Evolutionary conservation across 495 filamentous ascomycete species (phyloP).

Genomic region (Sordaria brevicollis): DNA sequence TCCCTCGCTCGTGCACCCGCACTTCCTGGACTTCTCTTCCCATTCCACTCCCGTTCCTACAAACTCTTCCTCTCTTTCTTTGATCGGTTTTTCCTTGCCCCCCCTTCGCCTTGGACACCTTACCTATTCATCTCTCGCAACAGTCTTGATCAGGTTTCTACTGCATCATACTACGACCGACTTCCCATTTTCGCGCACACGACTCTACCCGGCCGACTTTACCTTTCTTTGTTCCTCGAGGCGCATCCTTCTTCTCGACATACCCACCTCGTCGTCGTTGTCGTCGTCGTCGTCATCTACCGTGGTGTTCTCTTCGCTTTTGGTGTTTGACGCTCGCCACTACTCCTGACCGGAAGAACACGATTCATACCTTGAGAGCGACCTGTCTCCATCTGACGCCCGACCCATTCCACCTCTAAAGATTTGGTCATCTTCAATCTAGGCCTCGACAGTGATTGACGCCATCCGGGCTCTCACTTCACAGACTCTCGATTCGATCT

Average conservation of each 20-base stretch:
- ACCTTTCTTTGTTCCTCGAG: slow-evolving; percentile 23
- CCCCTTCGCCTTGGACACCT: slow-evolving; percentile 6
- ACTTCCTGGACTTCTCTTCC: background rate
- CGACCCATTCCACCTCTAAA: background rate
- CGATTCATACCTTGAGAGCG: background rate
- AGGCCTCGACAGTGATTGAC: background rate
- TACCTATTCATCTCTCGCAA: slow-evolving; percentile 15
- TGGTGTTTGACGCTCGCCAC: slow-evolving; percentile 13
- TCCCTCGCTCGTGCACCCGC: background rate
- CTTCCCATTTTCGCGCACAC: slow-evolving; percentile 11
- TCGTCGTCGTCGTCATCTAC: slow-evolving; percentile 5
- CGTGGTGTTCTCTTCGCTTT: slow-evolving; percentile 16
- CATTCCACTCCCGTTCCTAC: slow-evolving; percentile 16
- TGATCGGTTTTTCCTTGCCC: slow-evolving; percentile 12
- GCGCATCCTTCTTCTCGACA: slow-evolving; percentile 11
- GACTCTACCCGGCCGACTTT: slow-evolving; percentile 9
- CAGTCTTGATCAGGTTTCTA: slow-evolving; percentile 2
- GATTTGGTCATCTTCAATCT: background rate
- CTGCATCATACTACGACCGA: slow-evolving; percentile 7
- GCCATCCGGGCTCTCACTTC: background rate
- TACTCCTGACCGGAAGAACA: background rate
- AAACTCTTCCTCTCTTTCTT: slow-evolving; percentile 25
- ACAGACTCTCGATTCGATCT: background rate
- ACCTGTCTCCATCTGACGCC: background rate
- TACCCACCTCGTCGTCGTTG: background rate